Base-by-base conservation (phyloP, 2,329 filamentous ascomycete genomes). In the Trichophyton equinum region DNA sequence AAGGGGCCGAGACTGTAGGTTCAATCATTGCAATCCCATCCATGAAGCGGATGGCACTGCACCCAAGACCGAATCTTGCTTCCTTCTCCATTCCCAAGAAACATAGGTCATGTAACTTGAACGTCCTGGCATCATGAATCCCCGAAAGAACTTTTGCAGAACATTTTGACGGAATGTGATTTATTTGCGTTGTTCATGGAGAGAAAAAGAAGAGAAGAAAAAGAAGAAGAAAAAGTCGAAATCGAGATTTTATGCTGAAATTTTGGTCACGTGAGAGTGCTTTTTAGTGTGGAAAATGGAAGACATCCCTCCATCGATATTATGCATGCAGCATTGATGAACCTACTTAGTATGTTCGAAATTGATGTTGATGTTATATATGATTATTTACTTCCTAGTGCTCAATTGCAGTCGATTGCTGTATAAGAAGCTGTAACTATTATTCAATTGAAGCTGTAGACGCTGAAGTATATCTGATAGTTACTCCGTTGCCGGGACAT, bases 21-120 rank as follows among this genome's bases (percentile, higher is more conserved):
- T 78, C 77, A 77, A 81, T 81, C 79, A 81, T 81, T 82, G 79
- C 79, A 79, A 74, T 80, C 78, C 75, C 79, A 77, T 70, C 76
- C 78, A 81, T 71, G 62, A 71, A 65, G 66, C 74, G 69, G 68
- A 63, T 79, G 78, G 74, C 76, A 81, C 78, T 79, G 79, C 79
- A 81, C 79, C 79, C 79, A 81, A 81, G 78, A 81, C 77, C 78
- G 72, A 77, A 59, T 56, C 62, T 64, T 55, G 20, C 20, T 58
- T 62, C 62, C 56, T 57, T 64, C 74, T 73, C 71, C 70, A 69
- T 72, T 67, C 67, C 61, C 58, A 62, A 61, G 63, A 66, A 64
- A 65, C 66, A 72, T 69, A 62, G 46, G 62, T 47, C 36, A 25
- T 55, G 38, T 63, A 66, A 62, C 70, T 76, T 73, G 67, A 66